Percentiles rank a stretch among this genome's conserved stretches.
Evolutionary conservation across 768 basidiomycete species (phyloP).

Genomic region (Boletus subparvulus): DNA sequence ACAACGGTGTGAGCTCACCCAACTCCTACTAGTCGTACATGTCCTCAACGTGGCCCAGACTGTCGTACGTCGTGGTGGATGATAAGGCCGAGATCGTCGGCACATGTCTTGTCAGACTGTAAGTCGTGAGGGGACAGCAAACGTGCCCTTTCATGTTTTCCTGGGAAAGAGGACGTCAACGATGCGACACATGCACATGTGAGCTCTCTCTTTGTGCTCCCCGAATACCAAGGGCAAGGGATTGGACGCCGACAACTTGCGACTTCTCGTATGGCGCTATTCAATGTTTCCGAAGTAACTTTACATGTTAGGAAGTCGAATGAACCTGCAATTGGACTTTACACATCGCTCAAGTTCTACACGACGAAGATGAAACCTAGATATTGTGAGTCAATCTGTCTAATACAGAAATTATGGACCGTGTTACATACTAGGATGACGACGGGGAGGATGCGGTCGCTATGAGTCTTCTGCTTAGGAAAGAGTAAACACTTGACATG

Average conservation of each 20-base stretch:
- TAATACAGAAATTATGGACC: background rate
- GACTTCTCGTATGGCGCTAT: slow-evolving; percentile 2
- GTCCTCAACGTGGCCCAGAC: background rate
- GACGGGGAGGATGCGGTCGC: slow-evolving; percentile 3
- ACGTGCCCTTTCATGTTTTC: background rate
- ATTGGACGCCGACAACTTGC: slow-evolving; percentile 2
- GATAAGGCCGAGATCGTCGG: slow-evolving; percentile 1
- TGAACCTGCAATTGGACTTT: slow-evolving; percentile 9
- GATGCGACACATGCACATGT: slow-evolving; percentile 8
- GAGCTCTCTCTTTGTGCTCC: slow-evolving; percentile 3
- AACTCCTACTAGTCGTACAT: background rate
- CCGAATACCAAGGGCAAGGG: slow-evolving; percentile 6
- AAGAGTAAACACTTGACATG: background rate
- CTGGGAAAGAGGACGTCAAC: slow-evolving; percentile 8
- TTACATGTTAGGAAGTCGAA: slow-evolving; percentile 9
- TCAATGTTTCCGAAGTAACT: slow-evolving; percentile 4
- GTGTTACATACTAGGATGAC: background rate
- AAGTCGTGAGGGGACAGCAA: background rate
- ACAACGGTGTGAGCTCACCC: background rate
- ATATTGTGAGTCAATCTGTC: background rate
- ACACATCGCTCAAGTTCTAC: slow-evolving; percentile 4
- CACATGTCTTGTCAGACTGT: slow-evolving; percentile 11
- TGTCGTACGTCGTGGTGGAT: slow-evolving; percentile 5
- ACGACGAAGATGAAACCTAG: background rate
- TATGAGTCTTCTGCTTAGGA: background rate